phyloP scores from a whole-genome alignment of 257 asterid genomes.

The Echites panduratus region DNA sequence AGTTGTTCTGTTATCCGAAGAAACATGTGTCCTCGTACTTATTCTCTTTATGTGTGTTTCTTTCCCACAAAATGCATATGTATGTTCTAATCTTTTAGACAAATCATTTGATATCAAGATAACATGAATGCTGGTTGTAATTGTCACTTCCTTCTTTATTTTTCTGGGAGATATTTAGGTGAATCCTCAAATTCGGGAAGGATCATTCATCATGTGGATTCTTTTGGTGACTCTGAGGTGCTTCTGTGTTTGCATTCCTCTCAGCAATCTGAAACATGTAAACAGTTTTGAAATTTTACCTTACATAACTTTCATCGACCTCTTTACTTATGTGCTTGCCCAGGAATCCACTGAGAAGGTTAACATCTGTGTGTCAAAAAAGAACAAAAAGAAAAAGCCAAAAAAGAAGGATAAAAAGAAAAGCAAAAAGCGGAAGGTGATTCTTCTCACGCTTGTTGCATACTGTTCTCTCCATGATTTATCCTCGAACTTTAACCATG shows the following conservation, averaged over 20 bases:
- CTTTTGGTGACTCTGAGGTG: conserved; percentile 76
- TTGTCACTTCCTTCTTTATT: background rate
- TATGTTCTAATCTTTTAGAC: background rate
- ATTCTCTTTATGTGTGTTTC: background rate
- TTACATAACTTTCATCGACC: too few species aligned
- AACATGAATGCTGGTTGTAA: background rate
- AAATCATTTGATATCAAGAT: background rate
- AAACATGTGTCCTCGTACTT: background rate
- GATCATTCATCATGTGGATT: conserved; percentile 63
- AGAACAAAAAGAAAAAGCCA: conserved; percentile 44
- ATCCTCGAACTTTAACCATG: background rate
- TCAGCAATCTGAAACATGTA: background rate
- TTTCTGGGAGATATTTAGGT: conserved; percentile 37
- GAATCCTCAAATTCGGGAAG: conserved; percentile 76
- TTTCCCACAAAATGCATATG: background rate
- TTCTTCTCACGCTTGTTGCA: conserved; percentile 1
- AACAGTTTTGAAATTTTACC: background rate
- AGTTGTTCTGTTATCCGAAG: background rate
- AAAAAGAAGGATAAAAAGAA: conserved; percentile 42
- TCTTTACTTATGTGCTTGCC: conserved; percentile 16
- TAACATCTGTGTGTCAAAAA: conserved; percentile 24
- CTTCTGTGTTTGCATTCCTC: background rate
- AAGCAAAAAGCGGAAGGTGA: conserved; percentile 45
- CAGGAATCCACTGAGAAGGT: conserved; percentile 40
- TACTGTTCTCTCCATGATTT: conserved; percentile 1